These are phyloP conservation scores for Oligophagozyma castellii DNA, from an alignment of 1,139 yeast genomes.

Conservation along the genomic window DNA sequence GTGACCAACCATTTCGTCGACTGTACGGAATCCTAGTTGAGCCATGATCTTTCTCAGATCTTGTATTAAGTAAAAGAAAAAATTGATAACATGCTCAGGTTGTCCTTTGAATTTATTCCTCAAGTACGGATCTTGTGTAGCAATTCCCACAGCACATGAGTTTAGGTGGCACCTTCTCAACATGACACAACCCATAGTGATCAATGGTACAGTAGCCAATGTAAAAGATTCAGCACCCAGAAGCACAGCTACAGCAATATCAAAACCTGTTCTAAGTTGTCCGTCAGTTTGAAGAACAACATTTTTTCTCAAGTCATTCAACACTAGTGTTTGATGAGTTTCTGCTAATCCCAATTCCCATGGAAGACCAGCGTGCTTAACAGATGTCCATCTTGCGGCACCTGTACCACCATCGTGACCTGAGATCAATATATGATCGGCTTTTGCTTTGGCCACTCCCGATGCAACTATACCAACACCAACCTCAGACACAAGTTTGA, in stretches of 20 bases:
- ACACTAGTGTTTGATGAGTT: conserved; percentile 91
- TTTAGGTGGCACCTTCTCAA: conserved; percentile 89
- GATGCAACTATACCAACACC: conserved; percentile 99
- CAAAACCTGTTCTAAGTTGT: conserved; percentile 85
- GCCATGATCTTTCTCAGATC: conserved; percentile 93
- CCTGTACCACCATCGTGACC: conserved; percentile 99
- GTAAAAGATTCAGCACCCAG: conserved; percentile 99
- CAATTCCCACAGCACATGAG: conserved; percentile 97
- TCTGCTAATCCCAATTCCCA: conserved; percentile 99
- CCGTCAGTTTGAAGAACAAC: conserved; percentile 96
- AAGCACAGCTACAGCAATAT: conserved; percentile 88
- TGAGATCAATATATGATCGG: conserved; percentile 87
- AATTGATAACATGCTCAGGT: conserved; percentile 96
- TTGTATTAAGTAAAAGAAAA: conserved; percentile 87
- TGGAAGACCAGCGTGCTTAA: conserved; percentile 93
- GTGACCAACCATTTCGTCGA: conserved; percentile 96
- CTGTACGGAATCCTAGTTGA: conserved; percentile 82
- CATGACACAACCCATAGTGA: conserved; percentile 95
- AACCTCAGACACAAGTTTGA: conserved; percentile 90
- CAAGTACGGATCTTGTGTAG: conserved; percentile 92
- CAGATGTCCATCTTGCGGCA: conserved; percentile 96
- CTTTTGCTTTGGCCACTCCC: conserved; percentile 98
- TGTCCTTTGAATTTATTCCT: conserved; percentile 91
- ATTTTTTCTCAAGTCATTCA: conserved; percentile 90
- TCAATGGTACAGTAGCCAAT: conserved; percentile 91